A percentile compares a stretch with the other conserved stretches of the same genome.
Evolutionary conservation across 495 filamentous ascomycete genomes (phyloP).

Genomic region (Viridothelium virens): DNA sequence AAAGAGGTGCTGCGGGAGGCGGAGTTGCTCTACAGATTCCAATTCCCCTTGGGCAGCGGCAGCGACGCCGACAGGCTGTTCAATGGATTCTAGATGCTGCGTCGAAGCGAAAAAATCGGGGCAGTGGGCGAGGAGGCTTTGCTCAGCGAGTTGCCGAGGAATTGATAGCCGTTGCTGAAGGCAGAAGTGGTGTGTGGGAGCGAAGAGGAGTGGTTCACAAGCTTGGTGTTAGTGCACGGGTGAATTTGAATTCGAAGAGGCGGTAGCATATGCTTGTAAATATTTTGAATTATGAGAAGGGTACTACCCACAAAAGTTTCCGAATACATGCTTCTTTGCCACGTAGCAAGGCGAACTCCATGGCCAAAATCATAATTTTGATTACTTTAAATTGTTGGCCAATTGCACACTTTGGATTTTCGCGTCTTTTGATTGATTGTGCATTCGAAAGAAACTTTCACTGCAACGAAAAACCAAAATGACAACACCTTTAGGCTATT

Average conservation of each 20-base stretch:
- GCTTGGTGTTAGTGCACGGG: slow-evolving; percentile 59
- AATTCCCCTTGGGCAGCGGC: slow-evolving; percentile 60
- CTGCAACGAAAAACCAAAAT: too few relatives aligned
- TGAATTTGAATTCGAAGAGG: slow-evolving; percentile 50
- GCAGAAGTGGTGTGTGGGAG: slow-evolving; percentile 75
- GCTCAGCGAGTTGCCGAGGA: slow-evolving; percentile 79
- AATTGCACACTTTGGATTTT: too few relatives aligned
- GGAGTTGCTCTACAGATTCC: slow-evolving; percentile 78
- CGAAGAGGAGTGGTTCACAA: slow-evolving; percentile 63
- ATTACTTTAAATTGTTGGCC: too few relatives aligned
- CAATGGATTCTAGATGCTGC: slow-evolving; percentile 82
- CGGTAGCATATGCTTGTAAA: slow-evolving; percentile 1
- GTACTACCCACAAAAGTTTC: neutral
- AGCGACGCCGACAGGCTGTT: slow-evolving; percentile 70
- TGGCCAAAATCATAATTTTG: too few relatives aligned
- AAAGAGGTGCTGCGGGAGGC: slow-evolving; percentile 76
- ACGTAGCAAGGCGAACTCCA: neutral
- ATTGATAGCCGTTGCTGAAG: slow-evolving; percentile 80
- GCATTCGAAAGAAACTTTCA: too few relatives aligned
- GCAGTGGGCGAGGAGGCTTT: slow-evolving; percentile 55
- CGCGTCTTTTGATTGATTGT: too few relatives aligned
- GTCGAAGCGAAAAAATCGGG: slow-evolving; percentile 57
- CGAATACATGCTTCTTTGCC: neutral
- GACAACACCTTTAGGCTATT: too few relatives aligned
- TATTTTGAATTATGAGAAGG: neutral